Evolutionary conservation across 192 early-diverging fungal species (phyloP), one percentile per base, ranked within the genome.

Genomic region (Backusella australiensis): DNA sequence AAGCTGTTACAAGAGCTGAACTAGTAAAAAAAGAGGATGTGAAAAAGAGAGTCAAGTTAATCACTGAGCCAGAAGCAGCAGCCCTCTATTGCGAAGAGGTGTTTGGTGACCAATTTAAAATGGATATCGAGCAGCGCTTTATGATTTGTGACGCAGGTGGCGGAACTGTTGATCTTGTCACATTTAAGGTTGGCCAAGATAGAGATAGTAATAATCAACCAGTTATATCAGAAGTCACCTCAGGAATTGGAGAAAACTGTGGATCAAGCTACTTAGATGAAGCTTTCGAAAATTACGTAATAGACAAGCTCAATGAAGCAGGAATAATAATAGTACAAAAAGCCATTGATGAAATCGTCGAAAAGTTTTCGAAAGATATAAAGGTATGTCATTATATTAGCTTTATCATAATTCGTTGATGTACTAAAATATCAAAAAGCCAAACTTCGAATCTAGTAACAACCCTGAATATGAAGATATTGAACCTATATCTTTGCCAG

Each of bases 141-240:
- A 85, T 87, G 84, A 85, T 87, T 83, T 87, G 86, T 63, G 86
- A 87, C 80, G 86, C 86, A 63, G 86, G 86, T 49, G 84, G 85
- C 73, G 86, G 86, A 56, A 87, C 86, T 32, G 84, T 87, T 9
- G 86, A 87, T 84, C 81, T 87, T 73, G 85, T 88, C 38, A 84
- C 85, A 14, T 87, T 87, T 71, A 77, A 87, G 56, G 82, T 87
- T 68, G 86, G 84, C 19, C 81, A 84, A 71, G 78, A 81, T 23
- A 76, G 79, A 65, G 80, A 81, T 14, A 80, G 84, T 35, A 75
- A 70, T 26, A 59, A 12, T 66, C 87, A 70, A 78, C 71, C 39
- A 79, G 83, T 65, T 75, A 76, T 56, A 85, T 83, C 5, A 80
- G 84, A 71, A 77, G 80, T 44, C 84, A 87, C 69, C 77, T 23